A percentile compares a stretch with the other conserved stretches of the same genome.
These are phyloP conservation scores for Juglanconis juglandina DNA, from an alignment of 2,329 filamentous ascomycete genomes.

Conservation along the genomic window DNA sequence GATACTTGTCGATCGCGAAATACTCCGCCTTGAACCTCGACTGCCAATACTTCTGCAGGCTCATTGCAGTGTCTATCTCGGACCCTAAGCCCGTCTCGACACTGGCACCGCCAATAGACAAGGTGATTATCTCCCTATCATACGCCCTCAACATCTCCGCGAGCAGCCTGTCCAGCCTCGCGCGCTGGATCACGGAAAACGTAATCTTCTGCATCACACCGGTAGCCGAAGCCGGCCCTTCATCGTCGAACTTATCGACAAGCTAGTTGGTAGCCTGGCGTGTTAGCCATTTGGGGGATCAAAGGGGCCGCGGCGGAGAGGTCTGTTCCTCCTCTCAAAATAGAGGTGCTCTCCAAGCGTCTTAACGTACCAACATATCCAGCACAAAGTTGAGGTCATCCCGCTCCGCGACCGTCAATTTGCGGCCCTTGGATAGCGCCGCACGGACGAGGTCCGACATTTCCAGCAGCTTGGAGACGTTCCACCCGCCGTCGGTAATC, in stretches of 20 bases:
- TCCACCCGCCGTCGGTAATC: constrained; percentile 11
- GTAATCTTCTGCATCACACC: not conserved
- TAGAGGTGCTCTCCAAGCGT: not conserved
- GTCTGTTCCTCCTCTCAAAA: not conserved
- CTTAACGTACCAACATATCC: constrained; percentile 3
- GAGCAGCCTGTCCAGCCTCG: constrained; percentile 15
- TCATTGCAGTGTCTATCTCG: constrained; percentile 3
- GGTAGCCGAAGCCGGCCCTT: not conserved
- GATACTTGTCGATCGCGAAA: constrained; percentile 7
- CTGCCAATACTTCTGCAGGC: constrained; percentile 11
- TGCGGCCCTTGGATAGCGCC: not conserved
- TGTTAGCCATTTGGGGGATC: not conserved
- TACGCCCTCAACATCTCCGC: constrained; percentile 9
- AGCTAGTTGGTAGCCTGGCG: not conserved
- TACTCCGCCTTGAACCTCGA: constrained; percentile 14
- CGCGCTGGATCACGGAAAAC: constrained; percentile 5
- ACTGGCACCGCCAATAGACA: not conserved
- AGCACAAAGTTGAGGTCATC: constrained; percentile 14
- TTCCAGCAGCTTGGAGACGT: constrained; percentile 12
- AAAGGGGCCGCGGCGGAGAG: not conserved
- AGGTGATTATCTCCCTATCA: not conserved
- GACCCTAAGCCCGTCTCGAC: not conserved
- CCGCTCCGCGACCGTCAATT: not conserved
- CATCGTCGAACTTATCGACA: constrained; percentile 8
- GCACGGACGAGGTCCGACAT: constrained; percentile 13